Conservation (phyloP, 257 asterid species). For the Solanum etuberosum region DNA sequence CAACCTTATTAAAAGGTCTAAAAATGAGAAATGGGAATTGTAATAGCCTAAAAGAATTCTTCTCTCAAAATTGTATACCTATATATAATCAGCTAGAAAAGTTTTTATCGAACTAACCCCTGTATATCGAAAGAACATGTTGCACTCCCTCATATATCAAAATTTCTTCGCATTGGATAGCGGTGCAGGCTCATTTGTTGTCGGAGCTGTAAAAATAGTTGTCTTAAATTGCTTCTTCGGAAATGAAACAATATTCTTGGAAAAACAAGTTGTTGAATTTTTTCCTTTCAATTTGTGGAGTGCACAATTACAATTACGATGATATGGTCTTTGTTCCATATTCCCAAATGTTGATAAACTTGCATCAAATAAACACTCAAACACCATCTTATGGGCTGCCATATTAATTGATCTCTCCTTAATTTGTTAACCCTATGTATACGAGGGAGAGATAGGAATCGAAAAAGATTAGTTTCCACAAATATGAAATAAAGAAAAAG, state of each 20-base stretch:
- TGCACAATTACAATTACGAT: background rate
- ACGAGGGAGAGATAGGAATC: background rate
- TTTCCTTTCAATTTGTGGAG: background rate
- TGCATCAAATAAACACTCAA: background rate
- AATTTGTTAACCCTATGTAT: background rate
- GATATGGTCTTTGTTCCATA: background rate
- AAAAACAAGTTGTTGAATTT: background rate
- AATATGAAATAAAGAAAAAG: no score
- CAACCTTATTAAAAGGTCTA: background rate
- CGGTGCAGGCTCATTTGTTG: background rate
- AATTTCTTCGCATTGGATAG: background rate
- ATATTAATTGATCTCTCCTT: background rate
- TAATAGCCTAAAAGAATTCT: background rate
- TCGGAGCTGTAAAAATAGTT: background rate
- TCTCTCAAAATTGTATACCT: background rate
- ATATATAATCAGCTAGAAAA: background rate
- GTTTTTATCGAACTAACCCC: background rate
- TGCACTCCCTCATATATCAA: background rate
- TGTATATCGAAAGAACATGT: background rate
- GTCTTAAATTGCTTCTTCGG: background rate
- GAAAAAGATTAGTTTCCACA: background rate
- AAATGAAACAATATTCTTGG: background rate
- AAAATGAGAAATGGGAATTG: background rate
- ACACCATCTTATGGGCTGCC: background rate
- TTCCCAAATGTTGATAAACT: background rate